These are phyloP conservation scores for Madurella fahalii DNA, from an alignment of 2,329 filamentous ascomycete genomes.

Conservation along the genomic window DNA sequence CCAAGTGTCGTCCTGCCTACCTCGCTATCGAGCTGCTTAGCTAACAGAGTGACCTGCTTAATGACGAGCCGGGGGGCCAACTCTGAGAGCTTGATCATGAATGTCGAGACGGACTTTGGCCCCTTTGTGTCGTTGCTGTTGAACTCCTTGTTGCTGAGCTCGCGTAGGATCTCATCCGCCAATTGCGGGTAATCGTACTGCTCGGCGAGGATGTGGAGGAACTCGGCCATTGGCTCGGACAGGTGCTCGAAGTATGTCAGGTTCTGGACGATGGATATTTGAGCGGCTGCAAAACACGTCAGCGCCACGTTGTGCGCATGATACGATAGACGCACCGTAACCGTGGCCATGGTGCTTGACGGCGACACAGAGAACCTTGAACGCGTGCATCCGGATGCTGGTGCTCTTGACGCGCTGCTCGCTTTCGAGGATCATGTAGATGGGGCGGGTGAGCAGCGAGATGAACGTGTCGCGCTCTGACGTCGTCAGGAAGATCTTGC, in stretches of 20 bases:
- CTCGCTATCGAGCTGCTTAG: conserved; percentile 94
- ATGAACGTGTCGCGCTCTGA: conserved; percentile 96
- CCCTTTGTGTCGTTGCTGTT: conserved; percentile 94
- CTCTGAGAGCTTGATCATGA: conserved; percentile 90
- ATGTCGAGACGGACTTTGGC: conserved; percentile 92
- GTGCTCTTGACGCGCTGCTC: conserved; percentile 88
- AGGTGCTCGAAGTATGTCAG: conserved; percentile 97
- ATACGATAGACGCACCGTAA: conserved; percentile 60
- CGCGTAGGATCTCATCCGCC: conserved; percentile 86
- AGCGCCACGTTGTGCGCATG: conserved; percentile 2
- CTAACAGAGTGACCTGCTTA: conserved; percentile 93
- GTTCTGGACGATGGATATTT: conserved; percentile 97
- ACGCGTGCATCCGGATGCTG: conserved; percentile 89
- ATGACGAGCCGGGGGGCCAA: conserved; percentile 87
- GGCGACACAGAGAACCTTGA: conserved; percentile 93
- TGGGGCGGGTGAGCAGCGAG: conserved; percentile 81
- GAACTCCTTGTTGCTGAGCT: conserved; percentile 96
- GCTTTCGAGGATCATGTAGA: conserved; percentile 91
- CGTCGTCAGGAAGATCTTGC: conserved; percentile 91
- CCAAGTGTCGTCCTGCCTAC: conserved; percentile 37
- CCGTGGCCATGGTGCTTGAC: conserved; percentile 97
- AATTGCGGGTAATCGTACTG: conserved; percentile 98
- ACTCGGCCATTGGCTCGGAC: conserved; percentile 98
- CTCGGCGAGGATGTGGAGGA: conserved; percentile 89
- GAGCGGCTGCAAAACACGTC: conserved; percentile 61